Percentiles rank a stretch among this genome's conserved stretches.
Conservation (phyloP, 2,329 filamentous ascomycete genomes). For the Dactylellina haptotyla region DNA sequence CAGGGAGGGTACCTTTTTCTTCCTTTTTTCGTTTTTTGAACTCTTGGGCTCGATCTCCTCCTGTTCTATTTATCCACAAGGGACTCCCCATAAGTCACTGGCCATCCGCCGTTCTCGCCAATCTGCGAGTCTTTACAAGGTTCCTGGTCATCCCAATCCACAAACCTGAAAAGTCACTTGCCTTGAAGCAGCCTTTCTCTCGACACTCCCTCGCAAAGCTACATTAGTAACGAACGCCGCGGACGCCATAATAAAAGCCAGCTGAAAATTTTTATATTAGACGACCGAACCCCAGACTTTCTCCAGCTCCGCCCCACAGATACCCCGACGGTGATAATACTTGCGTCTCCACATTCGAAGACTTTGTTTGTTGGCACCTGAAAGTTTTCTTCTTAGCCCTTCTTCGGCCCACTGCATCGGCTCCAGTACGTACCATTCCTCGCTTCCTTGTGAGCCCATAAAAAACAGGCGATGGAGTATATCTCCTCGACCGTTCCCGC, state of each 20-base stretch:
- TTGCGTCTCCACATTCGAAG: constrained; percentile 33
- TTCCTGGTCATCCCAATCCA: constrained; percentile 32
- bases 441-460: constrained; percentile 27
- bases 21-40: constrained; percentile 5
- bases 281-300: constrained; percentile 48
- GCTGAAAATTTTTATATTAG: constrained; percentile 53
- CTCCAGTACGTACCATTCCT: constrained; percentile 41
- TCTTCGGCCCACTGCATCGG: constrained; percentile 39
- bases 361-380: constrained; percentile 34
- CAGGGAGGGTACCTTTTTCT: constrained; percentile 3
- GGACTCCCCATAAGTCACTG: constrained; percentile 20
- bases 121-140: constrained; percentile 48
- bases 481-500: constrained; percentile 40
- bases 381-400: constrained; percentile 22
- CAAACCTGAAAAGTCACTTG: constrained; percentile 30
- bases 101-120: constrained; percentile 43
- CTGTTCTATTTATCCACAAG: constrained; percentile 47
- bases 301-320: constrained; percentile 51
- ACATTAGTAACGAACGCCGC: constrained; percentile 15
- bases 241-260: constrained; percentile 14
- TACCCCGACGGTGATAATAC: constrained; percentile 42
- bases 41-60: not conserved
- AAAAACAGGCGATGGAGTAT: constrained; percentile 38
- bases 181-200: constrained; percentile 17
- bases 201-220: constrained; percentile 10